Evolutionary conservation across 306 rosid species (phyloP), one percentile per base, ranked within the genome.

Genomic region (Malus asiatica): DNA sequence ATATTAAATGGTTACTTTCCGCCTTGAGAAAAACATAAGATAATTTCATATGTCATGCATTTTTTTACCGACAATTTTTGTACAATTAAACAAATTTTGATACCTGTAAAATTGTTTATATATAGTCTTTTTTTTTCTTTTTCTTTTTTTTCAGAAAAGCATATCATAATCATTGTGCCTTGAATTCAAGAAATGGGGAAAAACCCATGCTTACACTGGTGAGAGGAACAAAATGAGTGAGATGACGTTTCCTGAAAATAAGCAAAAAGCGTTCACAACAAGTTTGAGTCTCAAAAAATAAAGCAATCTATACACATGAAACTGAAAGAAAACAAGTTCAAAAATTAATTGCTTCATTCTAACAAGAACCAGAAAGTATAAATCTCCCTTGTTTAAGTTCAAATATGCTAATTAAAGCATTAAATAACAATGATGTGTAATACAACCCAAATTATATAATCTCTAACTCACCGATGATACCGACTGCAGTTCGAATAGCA

Each of bases 181-280:
- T 0, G 52, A 59, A 59, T 16, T 27, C 16, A n/a, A 15, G 38
- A 35, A 15, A 66, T 33, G 70, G 51, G 27, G 33, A 52, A 67
- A 53, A 71, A 6, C 19, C 19, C 14, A 42, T 68, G 52, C 97
- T 92, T 92, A 95, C 99, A 84, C 72, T 2, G 97, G 98, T 19
- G 97, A 89, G 80, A 90, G 59, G 85, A 95, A 95, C 88, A 92
- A 48, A 86, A 79, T 83, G 72, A 85, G 85, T 1, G 99, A 72
- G 78, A 89, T 95, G 60, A 87, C 45, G 81, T 95, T 95, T 82
- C 99, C 99, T 96, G 98, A 48, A 85, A 71, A 76, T 27, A 71
- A 75, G 44, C 66, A 74, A 66, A 71, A 76, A 18, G 18, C 64
- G 33, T 48, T 48, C 32, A 52, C 11, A 71, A 32, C n/a, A 62